Conservation (phyloP, 2,329 filamentous ascomycete genomes). For the Dactylellina leptospora region DNA sequence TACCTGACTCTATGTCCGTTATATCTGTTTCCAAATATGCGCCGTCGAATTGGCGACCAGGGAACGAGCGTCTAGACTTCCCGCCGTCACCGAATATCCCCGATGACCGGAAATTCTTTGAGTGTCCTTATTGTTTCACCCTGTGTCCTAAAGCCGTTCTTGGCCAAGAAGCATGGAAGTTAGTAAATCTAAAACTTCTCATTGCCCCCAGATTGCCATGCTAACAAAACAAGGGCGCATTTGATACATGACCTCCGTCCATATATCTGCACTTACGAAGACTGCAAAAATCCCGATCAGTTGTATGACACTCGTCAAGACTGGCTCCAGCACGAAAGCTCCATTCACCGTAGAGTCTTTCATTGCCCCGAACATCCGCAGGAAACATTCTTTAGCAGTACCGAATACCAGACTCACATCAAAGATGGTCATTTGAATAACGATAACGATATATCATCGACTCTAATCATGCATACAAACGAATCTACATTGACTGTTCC, state of each 20-base stretch:
- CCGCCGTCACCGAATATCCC: constrained; percentile 13
- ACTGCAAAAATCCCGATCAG: constrained; percentile 43
- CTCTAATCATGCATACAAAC: constrained; percentile 21
- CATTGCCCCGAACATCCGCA: constrained; percentile 27
- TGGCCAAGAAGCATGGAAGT: constrained; percentile 33
- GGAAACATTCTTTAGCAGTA: not conserved
- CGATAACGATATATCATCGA: not conserved
- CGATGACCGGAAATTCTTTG: constrained; percentile 25
- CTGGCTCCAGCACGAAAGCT: constrained; percentile 40
- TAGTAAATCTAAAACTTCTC: not conserved
- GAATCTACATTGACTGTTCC: constrained; percentile 32
- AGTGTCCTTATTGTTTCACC: constrained; percentile 42
- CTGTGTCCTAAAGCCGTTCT: constrained; percentile 15
- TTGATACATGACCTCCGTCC: constrained; percentile 40
- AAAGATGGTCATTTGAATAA: constrained; percentile 12
- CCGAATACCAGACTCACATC: constrained; percentile 25
- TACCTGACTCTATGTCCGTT: constrained; percentile 13
- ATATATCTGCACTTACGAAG: constrained; percentile 44
- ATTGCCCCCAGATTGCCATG: not conserved
- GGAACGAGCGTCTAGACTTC: constrained; percentile 29
- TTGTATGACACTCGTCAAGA: constrained; percentile 42
- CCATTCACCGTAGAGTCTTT: constrained; percentile 27
- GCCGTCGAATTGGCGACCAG: constrained; percentile 33
- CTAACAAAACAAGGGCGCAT: constrained; percentile 24
- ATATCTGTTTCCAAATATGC: constrained; percentile 43